Base-by-base conservation (phyloP, 2,329 filamentous ascomycete genomes). In the Ascochyta clinopodiicola region DNA sequence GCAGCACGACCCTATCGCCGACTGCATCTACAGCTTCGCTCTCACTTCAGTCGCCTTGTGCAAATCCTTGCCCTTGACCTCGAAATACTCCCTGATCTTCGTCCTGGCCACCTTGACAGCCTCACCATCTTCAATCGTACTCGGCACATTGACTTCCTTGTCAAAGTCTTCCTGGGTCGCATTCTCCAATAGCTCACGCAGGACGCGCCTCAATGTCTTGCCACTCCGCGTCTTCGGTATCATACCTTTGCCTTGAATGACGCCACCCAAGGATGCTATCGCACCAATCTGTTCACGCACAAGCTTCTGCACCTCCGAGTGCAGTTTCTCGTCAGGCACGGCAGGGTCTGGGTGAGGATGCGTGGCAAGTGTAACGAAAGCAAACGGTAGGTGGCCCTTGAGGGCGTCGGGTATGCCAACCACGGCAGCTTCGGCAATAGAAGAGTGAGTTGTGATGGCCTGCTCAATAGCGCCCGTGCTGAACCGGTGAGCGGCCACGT, bases 151-250 rank as follows among this genome's bases (percentile, higher is more conserved):
- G 1, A 96, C 88, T 43, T 84, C 80, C 72, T 86, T 89, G 15
- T 88, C 87, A 64, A 89, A 89, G 24, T 93, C 85, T 1, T 85
- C 90, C 56, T 88, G 83, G 5, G 88, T 86, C 0, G 86, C 92
- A 70, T 96, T 91, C 78, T 97, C 93, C 15, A 96, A 78, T 62
- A 97, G 78, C 77, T 96, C 91, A 29, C 91, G 82, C 72, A 97
- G 77, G 29, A 96, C 91, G 22, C 93, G 81, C 3, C 93, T 82
- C 56, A 97, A 76, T 4, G 92, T 96, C 83, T 97, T 98, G 25
- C 94, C 94, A n/a, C 88, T 92, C 25, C 93, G 79, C 15, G 94
- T 97, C 80, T 93, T 93, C 6, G 94, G 93, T 47, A 97, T 96
- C 83, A 96, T 93, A 15, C 88, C 88, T 62, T 86, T 87, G 35